Evolutionary conservation across 108 stramenopile species (phyloP).

Genomic region (Discostella pseudostelligera): DNA sequence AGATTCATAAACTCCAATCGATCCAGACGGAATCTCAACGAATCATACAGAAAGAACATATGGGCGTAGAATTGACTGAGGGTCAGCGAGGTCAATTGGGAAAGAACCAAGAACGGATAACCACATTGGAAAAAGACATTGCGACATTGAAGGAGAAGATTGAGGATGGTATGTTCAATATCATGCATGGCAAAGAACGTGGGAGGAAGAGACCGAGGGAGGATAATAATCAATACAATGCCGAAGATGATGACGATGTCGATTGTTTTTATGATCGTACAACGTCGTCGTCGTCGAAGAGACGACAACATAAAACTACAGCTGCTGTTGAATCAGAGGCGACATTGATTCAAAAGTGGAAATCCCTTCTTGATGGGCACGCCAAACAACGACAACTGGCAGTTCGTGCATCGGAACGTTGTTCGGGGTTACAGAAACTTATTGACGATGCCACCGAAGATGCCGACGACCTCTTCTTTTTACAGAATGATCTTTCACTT

Average conservation of each 20-base stretch:
- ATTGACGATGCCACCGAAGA: slow-evolving; percentile 34
- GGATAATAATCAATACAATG: slow-evolving; percentile 14
- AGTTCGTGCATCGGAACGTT: slow-evolving; percentile 8
- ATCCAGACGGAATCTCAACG: slow-evolving; percentile 64
- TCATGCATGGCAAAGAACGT: slow-evolving; percentile 38
- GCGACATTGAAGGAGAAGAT: slow-evolving; percentile 43
- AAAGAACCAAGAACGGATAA: slow-evolving; percentile 36
- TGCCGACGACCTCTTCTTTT: slow-evolving; percentile 69
- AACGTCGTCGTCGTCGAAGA: slow-evolving; percentile 7
- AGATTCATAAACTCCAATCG: slow-evolving; percentile 57
- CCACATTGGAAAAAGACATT: slow-evolving; percentile 46
- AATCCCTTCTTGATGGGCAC: slow-evolving; percentile 9
- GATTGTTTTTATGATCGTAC: slow-evolving; percentile 69
- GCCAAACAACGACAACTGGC: slow-evolving; percentile 24
- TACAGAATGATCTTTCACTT: slow-evolving; percentile 66
- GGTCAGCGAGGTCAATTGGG: slow-evolving; percentile 70
- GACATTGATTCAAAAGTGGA: slow-evolving; percentile 46
- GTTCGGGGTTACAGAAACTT: slow-evolving; percentile 15
- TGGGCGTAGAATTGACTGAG: slow-evolving; percentile 53
- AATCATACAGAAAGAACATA: slow-evolving; percentile 57
- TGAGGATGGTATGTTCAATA: slow-evolving; percentile 33
- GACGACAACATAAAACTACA: not conserved
- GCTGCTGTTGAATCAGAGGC: slow-evolving; percentile 39
- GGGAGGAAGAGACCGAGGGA: slow-evolving; percentile 1
- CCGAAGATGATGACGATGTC: slow-evolving; percentile 58